Conservation (phyloP, 2,329 filamentous ascomycete species). For the Penicillium sp. region DNA sequence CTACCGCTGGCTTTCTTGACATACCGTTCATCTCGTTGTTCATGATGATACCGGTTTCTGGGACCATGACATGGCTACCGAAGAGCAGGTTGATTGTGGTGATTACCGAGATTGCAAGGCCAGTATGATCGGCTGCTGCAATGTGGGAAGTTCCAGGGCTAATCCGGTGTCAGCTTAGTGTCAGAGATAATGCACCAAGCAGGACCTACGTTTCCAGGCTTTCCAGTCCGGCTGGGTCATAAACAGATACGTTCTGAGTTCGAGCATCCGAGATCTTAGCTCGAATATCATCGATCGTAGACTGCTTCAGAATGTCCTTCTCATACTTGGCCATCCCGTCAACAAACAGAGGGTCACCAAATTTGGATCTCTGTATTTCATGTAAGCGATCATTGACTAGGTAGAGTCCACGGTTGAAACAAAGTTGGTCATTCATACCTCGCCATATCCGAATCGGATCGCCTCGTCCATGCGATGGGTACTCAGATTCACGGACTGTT, state of each 20-base stretch:
- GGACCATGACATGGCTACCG: slow-evolving; percentile 74
- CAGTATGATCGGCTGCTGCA: slow-evolving; percentile 65
- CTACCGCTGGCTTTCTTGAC: slow-evolving; percentile 31
- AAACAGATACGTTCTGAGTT: slow-evolving; percentile 70
- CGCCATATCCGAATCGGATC: slow-evolving; percentile 82
- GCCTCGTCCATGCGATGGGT: slow-evolving; percentile 84
- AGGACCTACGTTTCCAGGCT: slow-evolving; percentile 56
- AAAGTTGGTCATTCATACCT: slow-evolving; percentile 27
- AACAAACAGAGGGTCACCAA: slow-evolving; percentile 81
- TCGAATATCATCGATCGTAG: slow-evolving; percentile 59
- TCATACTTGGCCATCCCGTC: slow-evolving; percentile 62
- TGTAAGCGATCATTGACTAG: slow-evolving; percentile 7
- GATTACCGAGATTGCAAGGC: slow-evolving; percentile 75
- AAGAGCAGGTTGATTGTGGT: slow-evolving; percentile 88
- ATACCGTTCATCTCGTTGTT: slow-evolving; percentile 59
- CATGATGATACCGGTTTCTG: slow-evolving; percentile 78
- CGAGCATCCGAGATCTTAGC: slow-evolving; percentile 66
- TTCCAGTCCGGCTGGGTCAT: slow-evolving; percentile 67
- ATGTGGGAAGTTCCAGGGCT: slow-evolving; percentile 53
- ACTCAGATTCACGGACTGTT: slow-evolving; percentile 59
- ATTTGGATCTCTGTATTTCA: slow-evolving; percentile 58
- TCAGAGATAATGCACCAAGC: not conserved
- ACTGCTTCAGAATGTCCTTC: slow-evolving; percentile 61
- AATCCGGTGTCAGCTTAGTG: not conserved
- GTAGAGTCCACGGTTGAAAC: not conserved